Percentiles rank a stretch among this genome's conserved stretches.
phyloP scores from a whole-genome alignment of 75 land plant species.

The Selaginella moellendorffii region DNA sequence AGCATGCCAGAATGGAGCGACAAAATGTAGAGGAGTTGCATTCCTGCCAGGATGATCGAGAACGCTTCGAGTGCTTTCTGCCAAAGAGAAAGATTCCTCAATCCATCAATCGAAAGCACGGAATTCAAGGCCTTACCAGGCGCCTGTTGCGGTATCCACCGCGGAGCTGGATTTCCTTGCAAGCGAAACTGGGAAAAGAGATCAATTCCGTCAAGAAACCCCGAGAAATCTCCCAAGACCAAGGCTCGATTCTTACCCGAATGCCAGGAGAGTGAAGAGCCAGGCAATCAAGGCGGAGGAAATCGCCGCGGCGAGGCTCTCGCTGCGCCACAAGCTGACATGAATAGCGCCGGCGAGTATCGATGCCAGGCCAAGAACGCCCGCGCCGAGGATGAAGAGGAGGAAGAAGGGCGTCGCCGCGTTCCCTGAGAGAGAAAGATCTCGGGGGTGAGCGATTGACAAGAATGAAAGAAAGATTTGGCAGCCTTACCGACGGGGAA shows the following conservation, averaged over 20 bases:
- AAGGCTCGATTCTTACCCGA: neutral
- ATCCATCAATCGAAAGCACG: neutral
- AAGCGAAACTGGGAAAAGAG: conserved; percentile 37
- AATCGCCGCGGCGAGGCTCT: conserved; percentile 9
- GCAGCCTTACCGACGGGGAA: conserved; percentile 1
- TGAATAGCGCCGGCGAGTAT: neutral
- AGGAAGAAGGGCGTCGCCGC: neutral
- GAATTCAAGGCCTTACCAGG: neutral
- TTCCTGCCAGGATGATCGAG: conserved; percentile 39
- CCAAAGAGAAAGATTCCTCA: neutral
- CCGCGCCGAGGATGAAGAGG: neutral
- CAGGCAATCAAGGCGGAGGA: conserved; percentile 2
- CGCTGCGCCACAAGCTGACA: conserved; percentile 1
- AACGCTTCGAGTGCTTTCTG: conserved; percentile 52
- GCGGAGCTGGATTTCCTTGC: conserved; percentile 47
- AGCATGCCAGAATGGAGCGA: conserved; percentile 20
- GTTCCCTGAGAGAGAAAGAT: neutral
- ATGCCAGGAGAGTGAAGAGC: conserved; percentile 10
- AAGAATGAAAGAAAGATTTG: neutral
- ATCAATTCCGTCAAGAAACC: neutral
- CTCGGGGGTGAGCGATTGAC: neutral
- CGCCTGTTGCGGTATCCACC: conserved; percentile 22
- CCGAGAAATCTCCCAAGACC: neutral
- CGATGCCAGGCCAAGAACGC: conserved; percentile 3
- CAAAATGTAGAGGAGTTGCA: conserved; percentile 38